These are phyloP conservation scores for Salvia hispanica DNA, from an alignment of 257 asterid species.

Conservation along the genomic window DNA sequence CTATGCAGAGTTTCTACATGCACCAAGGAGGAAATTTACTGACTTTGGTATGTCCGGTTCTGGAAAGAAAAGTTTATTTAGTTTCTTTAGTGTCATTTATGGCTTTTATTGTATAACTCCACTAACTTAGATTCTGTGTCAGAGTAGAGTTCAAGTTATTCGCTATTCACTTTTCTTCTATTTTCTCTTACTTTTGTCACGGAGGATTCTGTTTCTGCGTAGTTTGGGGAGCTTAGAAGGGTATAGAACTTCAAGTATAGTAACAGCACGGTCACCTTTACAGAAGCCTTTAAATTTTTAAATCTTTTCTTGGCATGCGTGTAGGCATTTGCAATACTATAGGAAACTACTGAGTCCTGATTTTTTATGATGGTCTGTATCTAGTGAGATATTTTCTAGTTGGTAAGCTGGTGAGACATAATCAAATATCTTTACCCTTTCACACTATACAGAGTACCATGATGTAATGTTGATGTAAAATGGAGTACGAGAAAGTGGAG, in stretches of 20 bases:
- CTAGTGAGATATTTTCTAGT: slow-evolving; percentile 12
- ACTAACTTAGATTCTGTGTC: neutral
- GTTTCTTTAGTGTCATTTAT: neutral
- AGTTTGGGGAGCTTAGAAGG: slow-evolving; percentile 14
- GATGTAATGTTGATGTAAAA: neutral
- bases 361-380: neutral
- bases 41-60: slow-evolving; percentile 67
- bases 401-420: slow-evolving; percentile 13
- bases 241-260: slow-evolving; percentile 8
- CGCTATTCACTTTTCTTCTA: neutral
- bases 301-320: slow-evolving; percentile 10
- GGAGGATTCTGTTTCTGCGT: neutral
- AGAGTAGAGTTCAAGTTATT: neutral
- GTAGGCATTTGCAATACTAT: slow-evolving; percentile 5
- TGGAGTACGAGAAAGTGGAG: slow-evolving; percentile 17
- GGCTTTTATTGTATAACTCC: slow-evolving; percentile 1
- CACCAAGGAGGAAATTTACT: slow-evolving; percentile 64
- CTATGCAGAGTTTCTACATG: slow-evolving; percentile 93
- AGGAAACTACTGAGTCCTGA: slow-evolving; percentile 14
- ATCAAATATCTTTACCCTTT: neutral
- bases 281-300: neutral
- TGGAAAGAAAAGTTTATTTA: slow-evolving; percentile 11
- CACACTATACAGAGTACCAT: neutral
- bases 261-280: slow-evolving; percentile 1
- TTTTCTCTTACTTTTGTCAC: neutral